Evolutionary conservation across 768 basidiomycete genomes (phyloP), one percentile per base, ranked within the genome.

Genomic region (Phaeotremella skinneri): DNA sequence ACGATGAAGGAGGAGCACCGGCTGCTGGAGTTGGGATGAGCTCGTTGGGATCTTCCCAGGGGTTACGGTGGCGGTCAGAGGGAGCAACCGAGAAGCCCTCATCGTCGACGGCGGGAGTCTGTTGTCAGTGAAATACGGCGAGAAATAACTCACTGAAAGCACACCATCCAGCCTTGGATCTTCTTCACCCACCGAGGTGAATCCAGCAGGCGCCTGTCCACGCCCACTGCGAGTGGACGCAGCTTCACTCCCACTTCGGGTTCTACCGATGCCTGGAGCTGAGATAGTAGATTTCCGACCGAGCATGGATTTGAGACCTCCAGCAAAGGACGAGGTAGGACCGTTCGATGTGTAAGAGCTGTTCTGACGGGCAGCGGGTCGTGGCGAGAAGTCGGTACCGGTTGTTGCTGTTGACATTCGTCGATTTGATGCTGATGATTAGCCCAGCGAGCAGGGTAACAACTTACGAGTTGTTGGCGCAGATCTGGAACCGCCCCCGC

Each of bases 71-170:
- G 43, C 79, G 73, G 47, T 79, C 76, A 0, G 72, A 63, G 3
- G 80, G 80, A 9, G 79, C 76, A 2, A 80, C 70, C 4, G 77
- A 75, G 70, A 75, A 80, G 2, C 80, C 80, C 41, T 80, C 78
- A 1, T 66, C 68, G 32, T 80, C 80, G 17, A 80, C 76, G 0
- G 57, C 50, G 26, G 61, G 59, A 30, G 61, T 16, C 14, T 54
- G 26, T 61, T 53, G n/a, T 50, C 3, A 45, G 42, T 47, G 17
- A 23, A 11, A 20, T 26, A 23, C 21, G 39, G 25, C 41, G 13
- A 47, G 51, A 3, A 27, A 31, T 20, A 41, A 21, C 47, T 37
- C 53, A 25, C 47, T 20, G 43, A 25, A 39, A 21, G 49, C 48
- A 53, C 49, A 66, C 60, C 23, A 55, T 27, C 39, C 51, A 37